Base-by-base conservation (phyloP, 768 basidiomycete species). In the Pleurotus citrinopileatus region DNA sequence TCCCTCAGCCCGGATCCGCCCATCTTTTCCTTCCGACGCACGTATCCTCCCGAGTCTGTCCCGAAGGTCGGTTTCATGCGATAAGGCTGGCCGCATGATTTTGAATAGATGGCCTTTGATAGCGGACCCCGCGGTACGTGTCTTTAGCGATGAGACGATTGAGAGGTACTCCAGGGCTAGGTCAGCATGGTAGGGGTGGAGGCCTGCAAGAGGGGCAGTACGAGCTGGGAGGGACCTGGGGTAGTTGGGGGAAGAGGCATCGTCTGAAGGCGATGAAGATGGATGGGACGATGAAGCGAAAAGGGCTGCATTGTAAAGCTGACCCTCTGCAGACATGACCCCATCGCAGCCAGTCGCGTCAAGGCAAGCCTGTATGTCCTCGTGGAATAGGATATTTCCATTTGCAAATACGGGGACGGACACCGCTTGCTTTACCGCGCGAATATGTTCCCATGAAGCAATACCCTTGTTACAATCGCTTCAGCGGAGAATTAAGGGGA, bases 81-180 rank as follows among this genome's bases (percentile, higher is more conserved):
- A 70, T 27, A 98, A 72, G 0, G 85, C 88, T 0, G 92, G 92
- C 0, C 87, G 84, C 71, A 97, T 80, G 28, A 99, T 68, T 69
- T 97, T 92, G 81, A 97, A 99, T 28, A 99, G 65, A 64, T 99
- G 96, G 0, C 91, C 87, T 63, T 96, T 96, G 60, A 98, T 80
- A 0, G 89, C 91, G 59, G 89, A 86, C 13, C 78, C 63, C 2
- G 78, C 63, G 13, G 94, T 94, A 5, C 76, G 73, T 10, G 93
- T 94, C 66, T 83, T 80, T 25, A 89, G 80, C 0, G 72, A 67
- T 25, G 73, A 70, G 6, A 94, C 93, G 57, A 97, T 91, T 42
- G 78, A 76, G 54, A 98, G 78, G 67, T 98, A 99, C 61, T 96
- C 89, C 3, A 88, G 71, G 0, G 96, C 94, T 7, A 98, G 76